Percentiles rank a stretch among this genome's conserved stretches.
These are phyloP conservation scores for Cystobasidium tubakii DNA, from an alignment of 768 basidiomycete genomes.

Conservation along the genomic window DNA sequence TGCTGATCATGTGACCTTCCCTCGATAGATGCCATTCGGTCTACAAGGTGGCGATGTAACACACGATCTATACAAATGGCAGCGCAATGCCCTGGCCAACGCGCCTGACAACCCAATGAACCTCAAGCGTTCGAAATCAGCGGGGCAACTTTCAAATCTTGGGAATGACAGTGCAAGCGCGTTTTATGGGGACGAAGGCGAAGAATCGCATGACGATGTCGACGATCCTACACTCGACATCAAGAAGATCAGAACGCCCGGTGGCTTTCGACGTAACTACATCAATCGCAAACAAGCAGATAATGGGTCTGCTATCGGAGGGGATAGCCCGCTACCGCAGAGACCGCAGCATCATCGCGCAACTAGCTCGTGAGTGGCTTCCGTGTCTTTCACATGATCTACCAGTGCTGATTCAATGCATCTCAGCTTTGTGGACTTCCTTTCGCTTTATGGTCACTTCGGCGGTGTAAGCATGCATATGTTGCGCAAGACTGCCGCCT, in stretches of 20 bases:
- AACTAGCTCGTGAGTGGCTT: slow-evolving; percentile 10
- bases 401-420: neutral
- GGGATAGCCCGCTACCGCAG: neutral
- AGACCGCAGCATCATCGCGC: slow-evolving; percentile 14
- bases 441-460: slow-evolving; percentile 92
- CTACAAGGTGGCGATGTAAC: slow-evolving; percentile 44
- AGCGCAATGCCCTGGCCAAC: slow-evolving; percentile 59
- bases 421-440: slow-evolving; percentile 54
- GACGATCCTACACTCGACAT: slow-evolving; percentile 59
- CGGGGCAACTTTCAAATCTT: slow-evolving; percentile 28
- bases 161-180: slow-evolving; percentile 30
- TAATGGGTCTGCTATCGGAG: neutral
- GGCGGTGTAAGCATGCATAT: slow-evolving; percentile 65
- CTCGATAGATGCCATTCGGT: slow-evolving; percentile 33
- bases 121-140: slow-evolving; percentile 24
- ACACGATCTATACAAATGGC: slow-evolving; percentile 94
- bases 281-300: slow-evolving; percentile 49
- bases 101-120: slow-evolving; percentile 2
- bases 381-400: neutral
- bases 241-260: slow-evolving; percentile 89
- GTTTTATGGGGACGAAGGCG: slow-evolving; percentile 23
- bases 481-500: slow-evolving; percentile 46
- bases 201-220: slow-evolving; percentile 56
- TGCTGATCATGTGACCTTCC: slow-evolving; percentile 7
- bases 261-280: slow-evolving; percentile 87